These are phyloP conservation scores for Emmonsiellopsis sp. DNA, from an alignment of 2,329 filamentous ascomycete species.

Conservation along the genomic window DNA sequence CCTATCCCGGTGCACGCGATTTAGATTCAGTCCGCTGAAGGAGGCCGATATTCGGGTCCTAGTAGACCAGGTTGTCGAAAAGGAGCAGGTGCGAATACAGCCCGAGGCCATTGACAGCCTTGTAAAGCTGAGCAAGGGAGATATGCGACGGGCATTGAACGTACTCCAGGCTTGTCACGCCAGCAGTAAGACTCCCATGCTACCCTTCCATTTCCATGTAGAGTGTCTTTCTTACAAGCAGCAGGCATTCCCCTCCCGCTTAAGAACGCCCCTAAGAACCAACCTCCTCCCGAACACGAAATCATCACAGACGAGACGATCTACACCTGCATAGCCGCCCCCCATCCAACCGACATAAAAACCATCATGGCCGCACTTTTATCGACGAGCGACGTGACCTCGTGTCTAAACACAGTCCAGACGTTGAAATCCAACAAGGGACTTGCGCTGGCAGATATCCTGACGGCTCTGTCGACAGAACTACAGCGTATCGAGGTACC, in stretches of 20 bases:
- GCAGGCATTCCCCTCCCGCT: slow-evolving; percentile 58
- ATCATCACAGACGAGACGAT: slow-evolving; percentile 86
- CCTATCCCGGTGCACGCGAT: slow-evolving; percentile 85
- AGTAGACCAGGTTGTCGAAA: slow-evolving; percentile 80
- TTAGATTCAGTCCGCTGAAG: slow-evolving; percentile 89
- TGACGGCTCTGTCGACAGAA: slow-evolving; percentile 77
- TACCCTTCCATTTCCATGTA: not conserved
- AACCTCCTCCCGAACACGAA: slow-evolving; percentile 57
- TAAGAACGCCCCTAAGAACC: slow-evolving; percentile 49
- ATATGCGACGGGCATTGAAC: slow-evolving; percentile 91
- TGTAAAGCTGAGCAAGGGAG: slow-evolving; percentile 80
- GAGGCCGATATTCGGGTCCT: slow-evolving; percentile 74
- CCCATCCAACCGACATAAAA: slow-evolving; percentile 78
- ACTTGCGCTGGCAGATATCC: slow-evolving; percentile 83
- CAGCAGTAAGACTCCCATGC: slow-evolving; percentile 52
- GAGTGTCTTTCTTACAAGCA: slow-evolving; percentile 8
- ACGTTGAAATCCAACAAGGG: slow-evolving; percentile 77
- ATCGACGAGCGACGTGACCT: slow-evolving; percentile 75
- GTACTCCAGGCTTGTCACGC: slow-evolving; percentile 95
- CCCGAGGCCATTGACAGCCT: slow-evolving; percentile 72
- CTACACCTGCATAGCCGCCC: slow-evolving; percentile 94
- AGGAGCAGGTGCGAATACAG: slow-evolving; percentile 77
- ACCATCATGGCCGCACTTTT: slow-evolving; percentile 78
- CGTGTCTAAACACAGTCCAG: slow-evolving; percentile 79
- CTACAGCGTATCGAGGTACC: slow-evolving; percentile 73